Evolutionary conservation across 2,329 filamentous ascomycete genomes (phyloP).

Genomic region (Domatiomyces catenatus): DNA sequence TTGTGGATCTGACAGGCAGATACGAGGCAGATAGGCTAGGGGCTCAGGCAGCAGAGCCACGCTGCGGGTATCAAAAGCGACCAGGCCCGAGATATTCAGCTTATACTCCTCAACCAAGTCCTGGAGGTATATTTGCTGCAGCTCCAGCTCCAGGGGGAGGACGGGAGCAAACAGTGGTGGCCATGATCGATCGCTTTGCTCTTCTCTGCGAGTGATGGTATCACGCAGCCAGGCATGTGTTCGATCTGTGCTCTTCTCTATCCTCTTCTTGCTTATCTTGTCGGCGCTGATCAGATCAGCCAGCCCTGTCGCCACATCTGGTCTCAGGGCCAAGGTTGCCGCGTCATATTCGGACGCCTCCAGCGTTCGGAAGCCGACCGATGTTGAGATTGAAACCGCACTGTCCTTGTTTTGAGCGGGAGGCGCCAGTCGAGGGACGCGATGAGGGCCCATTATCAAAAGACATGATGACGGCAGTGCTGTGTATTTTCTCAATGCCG

Average conservation of each 20-base stretch:
- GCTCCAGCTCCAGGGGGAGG: constrained; percentile 56
- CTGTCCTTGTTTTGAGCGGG: constrained; percentile 54
- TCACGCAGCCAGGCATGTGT: constrained; percentile 69
- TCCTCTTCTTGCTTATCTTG: constrained; percentile 52
- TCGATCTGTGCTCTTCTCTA: constrained; percentile 69
- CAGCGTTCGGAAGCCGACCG: constrained; percentile 65
- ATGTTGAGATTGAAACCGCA: constrained; percentile 64
- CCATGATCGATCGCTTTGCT: background rate
- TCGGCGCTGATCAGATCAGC: constrained; percentile 55
- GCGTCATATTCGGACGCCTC: constrained; percentile 53
- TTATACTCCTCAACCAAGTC: constrained; percentile 51
- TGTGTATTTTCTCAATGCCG: constrained; percentile 61
- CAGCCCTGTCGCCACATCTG: constrained; percentile 66
- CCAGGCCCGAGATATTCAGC: constrained; percentile 49
- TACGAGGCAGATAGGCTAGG: constrained; percentile 50
- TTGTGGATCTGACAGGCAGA: constrained; percentile 55
- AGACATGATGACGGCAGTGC: constrained; percentile 50
- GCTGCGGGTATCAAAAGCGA: constrained; percentile 60
- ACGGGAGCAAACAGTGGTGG: constrained; percentile 50
- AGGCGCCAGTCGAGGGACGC: constrained; percentile 58
- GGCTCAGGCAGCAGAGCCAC: constrained; percentile 49
- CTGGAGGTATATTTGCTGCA: constrained; percentile 68
- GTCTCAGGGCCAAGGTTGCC: constrained; percentile 48
- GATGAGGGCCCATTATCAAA: constrained; percentile 60
- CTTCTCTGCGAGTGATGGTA: constrained; percentile 25